Base-by-base conservation (phyloP, 2,329 filamentous ascomycete genomes). In the Sporothrix brasiliensis region DNA sequence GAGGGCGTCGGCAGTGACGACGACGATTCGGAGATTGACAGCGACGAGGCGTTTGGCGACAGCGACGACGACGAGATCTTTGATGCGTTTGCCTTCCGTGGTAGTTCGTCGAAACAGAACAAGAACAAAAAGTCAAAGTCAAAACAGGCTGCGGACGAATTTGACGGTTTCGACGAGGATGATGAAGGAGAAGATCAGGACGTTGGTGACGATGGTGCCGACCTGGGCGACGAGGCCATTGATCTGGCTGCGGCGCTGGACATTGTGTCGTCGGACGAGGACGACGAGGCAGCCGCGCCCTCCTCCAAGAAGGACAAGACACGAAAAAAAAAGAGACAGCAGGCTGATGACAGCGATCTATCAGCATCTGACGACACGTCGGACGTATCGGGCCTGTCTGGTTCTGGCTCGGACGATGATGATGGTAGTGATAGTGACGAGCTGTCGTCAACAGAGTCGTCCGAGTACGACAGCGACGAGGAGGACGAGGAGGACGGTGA, bases 1-100 rank as follows among this genome's bases (percentile, higher is more conserved):
- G 83, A 97, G 67, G 93, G 94, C 34, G 83, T 87, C 6, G 83
- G 82, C 27, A 82, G 82, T 19, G 85, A 85, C 44, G 87, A 89
- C 50, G 85, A 89, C 24, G 87, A 89, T 74, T 89, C 87, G 5
- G 87, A 89, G 72, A 86, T 89, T 68, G 88, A 89, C 74, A 88
- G 86, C 75, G 87, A 89, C 77, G 92, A 96, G 76, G 94, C 94
- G 2, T 93, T 97, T 83, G 92, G 93, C 3, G 90, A 92, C 74
- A 95, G 92, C 76, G 94, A 97, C 76, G 90, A 95, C 76, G 94
- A 95, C 76, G 94, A 97, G 77, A 87, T 86, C 73, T 96, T 97
- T 74, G 88, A 93, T 73, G 92, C 89, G 13, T 96, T 90, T 76
- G 76, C 83, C 0, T 88, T 89, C 72, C 76, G 84, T 1, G 85